phyloP scores from a whole-genome alignment of 495 filamentous ascomycete genomes.

The Immersiella caudata region DNA sequence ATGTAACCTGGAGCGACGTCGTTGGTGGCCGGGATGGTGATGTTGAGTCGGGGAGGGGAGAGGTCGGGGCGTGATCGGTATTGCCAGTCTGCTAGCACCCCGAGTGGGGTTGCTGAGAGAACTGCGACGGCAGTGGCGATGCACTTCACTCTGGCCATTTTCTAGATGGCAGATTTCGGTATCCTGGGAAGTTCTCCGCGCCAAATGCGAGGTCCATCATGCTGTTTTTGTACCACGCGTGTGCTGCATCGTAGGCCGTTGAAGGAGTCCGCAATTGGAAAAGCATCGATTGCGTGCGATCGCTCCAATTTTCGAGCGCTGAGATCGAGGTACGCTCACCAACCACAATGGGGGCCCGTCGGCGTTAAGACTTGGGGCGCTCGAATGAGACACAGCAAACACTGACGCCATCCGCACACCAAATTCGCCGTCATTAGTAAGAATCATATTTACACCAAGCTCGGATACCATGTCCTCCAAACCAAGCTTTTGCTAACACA shows the following conservation, averaged over 20 bases:
- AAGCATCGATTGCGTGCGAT: background rate
- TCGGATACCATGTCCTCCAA: too few species aligned
- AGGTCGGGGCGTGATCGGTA: constrained; percentile 54
- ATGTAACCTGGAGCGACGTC: constrained; percentile 50
- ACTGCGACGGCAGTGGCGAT: background rate
- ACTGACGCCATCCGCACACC: background rate
- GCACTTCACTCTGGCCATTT: background rate
- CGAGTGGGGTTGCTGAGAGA: background rate
- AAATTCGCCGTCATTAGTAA: background rate
- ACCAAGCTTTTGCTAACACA: too few species aligned
- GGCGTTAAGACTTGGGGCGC: background rate
- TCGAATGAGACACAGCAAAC: background rate
- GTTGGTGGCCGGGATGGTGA: constrained; percentile 49
- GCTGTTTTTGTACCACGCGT: background rate
- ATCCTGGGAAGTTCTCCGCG: background rate
- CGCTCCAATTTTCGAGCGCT: background rate
- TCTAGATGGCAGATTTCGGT: too few species aligned
- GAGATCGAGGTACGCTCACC: background rate
- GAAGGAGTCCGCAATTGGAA: background rate
- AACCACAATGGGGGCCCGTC: background rate
- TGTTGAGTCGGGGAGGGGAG: constrained; percentile 52
- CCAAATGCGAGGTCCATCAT: background rate
- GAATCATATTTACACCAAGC: too few species aligned
- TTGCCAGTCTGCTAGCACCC: constrained; percentile 47
- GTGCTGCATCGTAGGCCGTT: background rate